These are phyloP conservation scores for Pelargonium nanum DNA, from an alignment of 345 rosid species.

Conservation along the genomic window DNA sequence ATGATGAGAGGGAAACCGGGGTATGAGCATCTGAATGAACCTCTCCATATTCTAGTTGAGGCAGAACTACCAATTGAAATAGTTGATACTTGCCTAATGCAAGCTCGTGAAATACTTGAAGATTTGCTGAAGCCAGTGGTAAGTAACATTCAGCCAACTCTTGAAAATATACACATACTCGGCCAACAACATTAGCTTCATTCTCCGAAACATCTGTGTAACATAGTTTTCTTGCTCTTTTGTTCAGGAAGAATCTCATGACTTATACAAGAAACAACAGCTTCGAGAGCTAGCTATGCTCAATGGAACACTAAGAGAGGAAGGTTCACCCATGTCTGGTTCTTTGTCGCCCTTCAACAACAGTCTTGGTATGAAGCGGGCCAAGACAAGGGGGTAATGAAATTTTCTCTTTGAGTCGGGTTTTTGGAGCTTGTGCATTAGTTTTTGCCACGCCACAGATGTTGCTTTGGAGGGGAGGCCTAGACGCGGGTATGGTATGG, in stretches of 20 bases:
- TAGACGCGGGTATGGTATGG: too few relatives aligned
- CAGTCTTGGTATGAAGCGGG: slow-evolving; percentile 93
- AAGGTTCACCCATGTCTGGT: slow-evolving; percentile 91
- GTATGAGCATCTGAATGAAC: slow-evolving; percentile 90
- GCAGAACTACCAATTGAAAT: slow-evolving; percentile 89
- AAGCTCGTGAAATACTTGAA: slow-evolving; percentile 87
- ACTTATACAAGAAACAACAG: slow-evolving; percentile 92
- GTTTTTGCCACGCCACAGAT: slow-evolving; percentile 16
- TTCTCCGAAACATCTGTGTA: not conserved
- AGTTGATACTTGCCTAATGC: slow-evolving; percentile 79
- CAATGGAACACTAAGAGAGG: slow-evolving; percentile 83
- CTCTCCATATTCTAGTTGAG: slow-evolving; percentile 87
- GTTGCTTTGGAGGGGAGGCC: slow-evolving; percentile 17
- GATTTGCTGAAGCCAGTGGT: slow-evolving; percentile 92
- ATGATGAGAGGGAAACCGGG: slow-evolving; percentile 96
- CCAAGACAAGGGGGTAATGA: slow-evolving; percentile 75
- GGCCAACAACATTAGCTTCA: not conserved
- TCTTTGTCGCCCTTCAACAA: slow-evolving; percentile 77
- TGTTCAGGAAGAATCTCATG: slow-evolving; percentile 83
- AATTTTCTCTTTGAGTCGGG: slow-evolving; percentile 4
- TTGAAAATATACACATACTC: not conserved
- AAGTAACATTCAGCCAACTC: slow-evolving; percentile 8
- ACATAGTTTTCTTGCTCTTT: not conserved
- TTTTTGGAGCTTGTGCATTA: slow-evolving; percentile 22
- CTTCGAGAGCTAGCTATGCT: slow-evolving; percentile 90